Base-by-base conservation (phyloP, 2,329 filamentous ascomycete genomes). In the Neophaeococcomyces aloes region DNA sequence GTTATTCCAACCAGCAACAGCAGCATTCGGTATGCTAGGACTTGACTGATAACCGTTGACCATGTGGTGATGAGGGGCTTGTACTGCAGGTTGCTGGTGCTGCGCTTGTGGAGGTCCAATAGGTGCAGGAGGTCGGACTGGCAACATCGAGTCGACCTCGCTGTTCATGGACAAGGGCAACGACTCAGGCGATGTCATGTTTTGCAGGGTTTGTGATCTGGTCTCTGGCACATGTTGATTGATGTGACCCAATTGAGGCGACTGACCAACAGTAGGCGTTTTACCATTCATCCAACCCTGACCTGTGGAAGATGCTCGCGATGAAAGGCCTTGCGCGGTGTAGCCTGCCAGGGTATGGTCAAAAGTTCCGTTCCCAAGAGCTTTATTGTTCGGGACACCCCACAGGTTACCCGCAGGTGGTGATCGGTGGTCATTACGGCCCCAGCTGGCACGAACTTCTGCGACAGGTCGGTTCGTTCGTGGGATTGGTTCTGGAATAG, bases 361-460 rank as follows among this genome's bases (percentile, higher is more conserved):
- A 52, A 81, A 81, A 2, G 75, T 78, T 23, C 76, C 77, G 59
- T 80, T 81, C 13, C 77, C 77, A 31, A 81, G 68, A 19, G 73
- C 71, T 53, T 72, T 70, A 48, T 76, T 72, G 53, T 68, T 68
- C 29, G 72, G 64, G 29, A 72, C 67, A 44, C 76, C 77, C 77
- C 77, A 81, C 25, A 78, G 70, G 51, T 75, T 77, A 42, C 64
- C 56, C 49, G 63, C 50, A 29, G 62, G 57, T 36, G 56, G 57
- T 15, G 64, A 52, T 15, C 58, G 54, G 42, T 63, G 59, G 29
- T 67, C 52, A 29, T 62, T 59, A 18, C 59, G 58, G 32, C 44
- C 49, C 53, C 53, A 55, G n/a, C 49, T 48, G 27, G 47, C 48
- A 44, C 53, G 49, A 14, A 42, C 44, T 36, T 51, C 51, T n/a